Conservation (phyloP, 306 rosid species). For the Quercus glauca region DNA sequence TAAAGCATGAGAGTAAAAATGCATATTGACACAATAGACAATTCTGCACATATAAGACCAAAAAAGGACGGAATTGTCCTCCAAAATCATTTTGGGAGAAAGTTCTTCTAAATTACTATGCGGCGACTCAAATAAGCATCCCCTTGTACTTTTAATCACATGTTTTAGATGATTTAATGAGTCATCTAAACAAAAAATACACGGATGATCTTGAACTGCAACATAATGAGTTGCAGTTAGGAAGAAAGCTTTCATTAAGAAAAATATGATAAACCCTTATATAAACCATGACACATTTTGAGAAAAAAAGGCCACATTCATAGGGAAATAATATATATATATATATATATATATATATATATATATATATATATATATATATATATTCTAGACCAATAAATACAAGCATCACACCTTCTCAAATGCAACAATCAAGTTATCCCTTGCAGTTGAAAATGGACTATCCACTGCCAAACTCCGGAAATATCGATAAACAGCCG, state of each 20-base stretch:
- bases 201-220: too few relatives aligned
- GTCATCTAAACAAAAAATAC: too few relatives aligned
- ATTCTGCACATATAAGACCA: background rate
- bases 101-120: too few relatives aligned
- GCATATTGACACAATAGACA: background rate
- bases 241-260: too few relatives aligned
- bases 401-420: conserved; percentile 70
- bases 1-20: background rate
- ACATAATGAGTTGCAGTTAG: too few relatives aligned
- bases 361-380: too few relatives aligned
- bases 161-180: too few relatives aligned
- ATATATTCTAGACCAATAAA: background rate
- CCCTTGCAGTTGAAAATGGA: conserved; percentile 95
- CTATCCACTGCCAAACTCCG: conserved; percentile 89
- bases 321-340: background rate
- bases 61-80: background rate
- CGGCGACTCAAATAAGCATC: too few relatives aligned
- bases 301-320: background rate
- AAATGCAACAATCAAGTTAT: conserved; percentile 87
- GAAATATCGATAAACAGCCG: conserved; percentile 79
- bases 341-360: too few relatives aligned
- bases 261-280: background rate
- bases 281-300: background rate
- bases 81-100: too few relatives aligned
- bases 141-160: too few relatives aligned